Evolutionary conservation across 2,329 filamentous ascomycete genomes (phyloP).

Genomic region (Verticillium tricorpus): DNA sequence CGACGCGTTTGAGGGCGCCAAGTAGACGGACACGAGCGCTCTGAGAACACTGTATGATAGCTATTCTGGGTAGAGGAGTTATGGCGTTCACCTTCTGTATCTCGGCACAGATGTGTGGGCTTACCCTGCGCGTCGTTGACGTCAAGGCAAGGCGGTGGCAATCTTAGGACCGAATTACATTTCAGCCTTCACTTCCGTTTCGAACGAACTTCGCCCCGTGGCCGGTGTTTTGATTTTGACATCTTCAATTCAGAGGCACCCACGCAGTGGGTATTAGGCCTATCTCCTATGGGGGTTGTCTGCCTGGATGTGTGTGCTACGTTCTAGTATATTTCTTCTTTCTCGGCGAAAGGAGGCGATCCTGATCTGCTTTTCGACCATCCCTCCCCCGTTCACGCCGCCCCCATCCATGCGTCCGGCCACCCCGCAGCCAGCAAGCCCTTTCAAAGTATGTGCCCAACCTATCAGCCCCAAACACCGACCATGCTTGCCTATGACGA

Average conservation of each 20-base stretch:
- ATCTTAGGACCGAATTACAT: neutral
- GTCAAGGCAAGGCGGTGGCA: neutral
- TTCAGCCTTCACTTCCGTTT: neutral
- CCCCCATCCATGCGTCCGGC: neutral
- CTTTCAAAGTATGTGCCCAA: neutral
- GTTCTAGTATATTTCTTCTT: neutral
- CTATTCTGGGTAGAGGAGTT: neutral
- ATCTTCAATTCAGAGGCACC: neutral
- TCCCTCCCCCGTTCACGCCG: neutral
- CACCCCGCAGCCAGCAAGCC: neutral
- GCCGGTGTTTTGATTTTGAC: neutral
- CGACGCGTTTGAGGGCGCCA: constrained; percentile 50
- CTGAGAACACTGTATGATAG: neutral
- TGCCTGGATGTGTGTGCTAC: neutral
- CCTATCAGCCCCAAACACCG: neutral
- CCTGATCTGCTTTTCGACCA: neutral
- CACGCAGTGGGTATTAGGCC: neutral
- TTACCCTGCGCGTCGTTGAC: neutral
- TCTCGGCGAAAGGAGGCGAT: neutral
- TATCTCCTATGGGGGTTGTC: neutral
- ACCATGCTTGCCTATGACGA: neutral
- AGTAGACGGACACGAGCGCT: constrained; percentile 16
- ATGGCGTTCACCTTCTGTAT: neutral
- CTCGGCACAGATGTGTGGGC: neutral
- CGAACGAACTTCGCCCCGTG: neutral